Base-by-base conservation (phyloP, 2,329 filamentous ascomycete species). In the Paraphoma chrysanthemicola region DNA sequence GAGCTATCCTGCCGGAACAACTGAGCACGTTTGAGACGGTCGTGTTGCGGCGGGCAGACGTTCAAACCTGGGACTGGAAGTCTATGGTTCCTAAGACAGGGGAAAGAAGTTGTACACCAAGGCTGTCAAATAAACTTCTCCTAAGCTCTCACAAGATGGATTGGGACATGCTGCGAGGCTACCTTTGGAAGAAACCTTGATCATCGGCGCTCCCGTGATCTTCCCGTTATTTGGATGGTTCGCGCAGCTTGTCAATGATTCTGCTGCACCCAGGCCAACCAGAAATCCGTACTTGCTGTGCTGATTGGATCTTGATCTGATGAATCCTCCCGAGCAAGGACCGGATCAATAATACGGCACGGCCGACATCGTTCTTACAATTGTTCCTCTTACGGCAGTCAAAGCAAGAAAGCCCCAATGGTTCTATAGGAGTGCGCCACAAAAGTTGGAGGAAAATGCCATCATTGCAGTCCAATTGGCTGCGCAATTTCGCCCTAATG, bases 361-460 rank as follows among this genome's bases (percentile, higher is more conserved):
- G 14, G 50, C 62, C 59, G 59, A 58, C 14, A 44, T 60, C 33
- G 54, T 55, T 45, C 41, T 14, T 45, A 42, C 41, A 42, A 46
- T 31, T 28, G 48, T 39, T 28, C 45, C 51, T 23, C 18, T 36
- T 30, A 28, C 44, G 54, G 59, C 47, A 52, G 41, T 38, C 38
- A 42, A 14, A 16, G 18, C 17, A 29, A 16, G 7, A 30, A 41
- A 17, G 9, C 12, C 30, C 18, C 30, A 28, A 46, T 10, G 17
- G 12, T 28, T 55, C 54, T 56, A 59, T 59, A 57, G 44, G 28
- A 59, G 33, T 54, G 49, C 60, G 60, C 62, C 60, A 57, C 52
- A 30, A 44, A 45, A 5, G 43, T 53, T 28, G 39, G 43, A 44
- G 10, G 31, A 51, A 33, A 43, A 44, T 52, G 53, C 42, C 10